A percentile compares a stretch with the other conserved stretches of the same genome.
These are phyloP conservation scores for Pestalotiopsis sp. DNA, from an alignment of 2,329 filamentous ascomycete genomes.

Conservation along the genomic window DNA sequence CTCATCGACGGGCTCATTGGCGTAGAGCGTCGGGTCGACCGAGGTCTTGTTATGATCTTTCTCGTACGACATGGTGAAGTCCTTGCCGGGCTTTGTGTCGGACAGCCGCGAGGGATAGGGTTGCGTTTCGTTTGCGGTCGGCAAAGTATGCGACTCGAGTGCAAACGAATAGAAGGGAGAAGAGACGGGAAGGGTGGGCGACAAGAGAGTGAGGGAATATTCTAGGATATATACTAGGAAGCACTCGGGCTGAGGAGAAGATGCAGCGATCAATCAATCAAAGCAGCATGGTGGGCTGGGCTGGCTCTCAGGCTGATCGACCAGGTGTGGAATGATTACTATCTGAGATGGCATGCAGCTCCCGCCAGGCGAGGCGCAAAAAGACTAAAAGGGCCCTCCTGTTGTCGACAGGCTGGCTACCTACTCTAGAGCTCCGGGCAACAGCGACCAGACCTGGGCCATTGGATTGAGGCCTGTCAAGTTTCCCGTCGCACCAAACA, in stretches of 20 bases:
- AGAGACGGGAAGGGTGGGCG: neutral
- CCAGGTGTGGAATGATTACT: neutral
- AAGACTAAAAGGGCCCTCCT: neutral
- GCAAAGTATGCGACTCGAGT: slow-evolving; percentile 1
- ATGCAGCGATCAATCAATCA: neutral
- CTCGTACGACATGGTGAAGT: slow-evolving; percentile 26
- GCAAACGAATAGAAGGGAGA: neutral
- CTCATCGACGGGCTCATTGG: slow-evolving; percentile 29
- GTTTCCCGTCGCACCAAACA: neutral
- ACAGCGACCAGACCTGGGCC: neutral
- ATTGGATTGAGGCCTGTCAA: neutral
- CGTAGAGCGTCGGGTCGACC: slow-evolving; percentile 21
- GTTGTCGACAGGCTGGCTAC: neutral
- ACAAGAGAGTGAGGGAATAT: neutral
- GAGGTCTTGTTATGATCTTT: slow-evolving; percentile 25
- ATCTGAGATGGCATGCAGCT: too few relatives aligned
- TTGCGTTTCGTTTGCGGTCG: neutral
- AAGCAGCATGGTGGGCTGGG: neutral
- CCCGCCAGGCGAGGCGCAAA: neutral
- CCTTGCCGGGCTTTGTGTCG: neutral
- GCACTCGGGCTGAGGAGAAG: neutral
- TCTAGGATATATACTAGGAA: slow-evolving; percentile 13
- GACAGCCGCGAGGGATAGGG: neutral
- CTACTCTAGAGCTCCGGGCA: neutral
- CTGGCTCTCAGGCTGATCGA: neutral